phyloP scores from a whole-genome alignment of 208 protist species.

The Tritrichomonas musculus region DNA sequence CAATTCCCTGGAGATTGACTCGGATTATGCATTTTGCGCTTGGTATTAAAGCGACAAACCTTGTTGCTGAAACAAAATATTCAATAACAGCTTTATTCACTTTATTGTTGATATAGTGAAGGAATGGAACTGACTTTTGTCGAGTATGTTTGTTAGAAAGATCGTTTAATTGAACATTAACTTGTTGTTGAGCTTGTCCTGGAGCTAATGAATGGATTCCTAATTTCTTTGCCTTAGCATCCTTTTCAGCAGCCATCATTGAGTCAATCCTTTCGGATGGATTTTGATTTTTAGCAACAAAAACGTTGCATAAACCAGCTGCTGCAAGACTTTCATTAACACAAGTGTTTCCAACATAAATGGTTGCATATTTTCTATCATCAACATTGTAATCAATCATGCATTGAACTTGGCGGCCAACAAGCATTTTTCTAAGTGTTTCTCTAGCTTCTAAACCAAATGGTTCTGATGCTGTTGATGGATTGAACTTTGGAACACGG shows the following conservation, averaged over 20 bases:
- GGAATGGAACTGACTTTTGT: not conserved
- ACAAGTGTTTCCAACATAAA: not conserved
- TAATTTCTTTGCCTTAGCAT: not conserved
- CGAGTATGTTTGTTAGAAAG: not conserved
- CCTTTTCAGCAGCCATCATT: not conserved
- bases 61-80: not conserved
- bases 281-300: not conserved
- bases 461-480: not conserved
- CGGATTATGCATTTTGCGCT: not conserved
- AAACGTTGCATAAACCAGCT: not conserved
- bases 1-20: not conserved
- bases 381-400: slow-evolving; percentile 3
- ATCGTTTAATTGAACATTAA: no score
- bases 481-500: not conserved
- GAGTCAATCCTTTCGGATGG: not conserved
- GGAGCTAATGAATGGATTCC: not conserved
- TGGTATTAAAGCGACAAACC: not conserved
- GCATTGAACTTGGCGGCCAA: not conserved
- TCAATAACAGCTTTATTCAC: not conserved
- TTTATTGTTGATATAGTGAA: not conserved
- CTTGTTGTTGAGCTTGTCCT: no score
- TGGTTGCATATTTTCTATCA: not conserved
- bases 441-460: not conserved
- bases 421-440: not conserved
- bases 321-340: not conserved